Conservation (phyloP, 2,329 filamentous ascomycete species). For the Fusarium kyushuense region DNA sequence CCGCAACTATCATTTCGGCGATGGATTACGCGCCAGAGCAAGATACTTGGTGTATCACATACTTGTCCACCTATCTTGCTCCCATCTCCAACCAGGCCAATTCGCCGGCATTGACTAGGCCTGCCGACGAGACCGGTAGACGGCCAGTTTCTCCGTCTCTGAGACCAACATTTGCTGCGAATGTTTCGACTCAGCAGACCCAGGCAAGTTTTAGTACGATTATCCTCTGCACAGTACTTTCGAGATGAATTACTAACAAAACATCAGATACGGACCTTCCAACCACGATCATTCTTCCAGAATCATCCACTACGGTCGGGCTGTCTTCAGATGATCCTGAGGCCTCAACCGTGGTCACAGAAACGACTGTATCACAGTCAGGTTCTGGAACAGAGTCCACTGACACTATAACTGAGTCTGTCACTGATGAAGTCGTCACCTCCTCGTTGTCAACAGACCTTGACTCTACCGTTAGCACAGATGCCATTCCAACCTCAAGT, state of each 20-base stretch:
- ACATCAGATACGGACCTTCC: not conserved
- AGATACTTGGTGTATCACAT: not conserved
- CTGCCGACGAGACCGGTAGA: not conserved
- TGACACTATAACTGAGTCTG: not conserved
- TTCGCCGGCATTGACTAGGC: not conserved
- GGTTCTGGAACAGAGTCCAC: not conserved
- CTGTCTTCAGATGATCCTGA: too few relatives aligned
- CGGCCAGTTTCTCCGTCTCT: not conserved
- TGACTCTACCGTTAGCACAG: not conserved
- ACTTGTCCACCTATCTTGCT: not conserved
- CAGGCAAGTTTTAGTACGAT: not conserved
- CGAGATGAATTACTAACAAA: not conserved
- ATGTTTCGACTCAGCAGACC: not conserved
- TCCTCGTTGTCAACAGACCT: not conserved
- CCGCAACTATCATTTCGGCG: not conserved
- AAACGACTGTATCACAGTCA: too few relatives aligned
- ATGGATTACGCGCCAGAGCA: not conserved
- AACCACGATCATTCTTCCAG: not conserved
- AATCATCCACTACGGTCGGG: not conserved
- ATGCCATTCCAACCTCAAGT: not conserved
- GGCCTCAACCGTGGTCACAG: not conserved
- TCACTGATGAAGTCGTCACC: not conserved
- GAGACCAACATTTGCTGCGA: not conserved
- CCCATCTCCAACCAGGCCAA: not conserved
- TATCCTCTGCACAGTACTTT: not conserved